phyloP scores from a whole-genome alignment of 768 basidiomycete species.

The Pleurotus pulmonarius region DNA sequence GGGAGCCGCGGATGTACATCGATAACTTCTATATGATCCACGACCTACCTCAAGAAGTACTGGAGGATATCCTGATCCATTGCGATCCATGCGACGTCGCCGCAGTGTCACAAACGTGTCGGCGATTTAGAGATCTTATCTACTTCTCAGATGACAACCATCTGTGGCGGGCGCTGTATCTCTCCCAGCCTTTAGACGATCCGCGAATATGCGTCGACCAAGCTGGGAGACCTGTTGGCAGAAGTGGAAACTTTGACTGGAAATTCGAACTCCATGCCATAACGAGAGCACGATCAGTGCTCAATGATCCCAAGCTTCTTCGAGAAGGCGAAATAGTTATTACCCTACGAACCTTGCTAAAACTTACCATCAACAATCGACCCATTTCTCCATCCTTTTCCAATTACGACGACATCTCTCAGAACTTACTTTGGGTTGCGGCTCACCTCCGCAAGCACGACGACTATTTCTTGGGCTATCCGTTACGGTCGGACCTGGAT shows the following conservation, averaged over 20 bases:
- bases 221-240: conserved; percentile 22
- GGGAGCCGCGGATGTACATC: background rate
- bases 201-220: conserved; percentile 45
- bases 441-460: conserved; percentile 30
- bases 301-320: conserved; percentile 28
- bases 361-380: conserved; percentile 39
- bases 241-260: conserved; percentile 44
- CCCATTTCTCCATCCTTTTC: conserved; percentile 24
- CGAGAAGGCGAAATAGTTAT: conserved; percentile 38
- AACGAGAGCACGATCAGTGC: conserved; percentile 49
- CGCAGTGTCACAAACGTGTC: conserved; percentile 46
- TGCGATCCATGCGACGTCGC: conserved; percentile 63
- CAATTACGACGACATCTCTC: conserved; percentile 30
- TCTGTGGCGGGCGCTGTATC: conserved; percentile 67
- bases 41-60: conserved; percentile 53
- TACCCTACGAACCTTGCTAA: conserved; percentile 47
- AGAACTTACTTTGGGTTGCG: conserved; percentile 50
- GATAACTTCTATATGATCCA: conserved; percentile 14
- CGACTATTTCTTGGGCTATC: conserved; percentile 42
- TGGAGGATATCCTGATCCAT: conserved; percentile 53
- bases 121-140: conserved; percentile 35
- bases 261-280: conserved; percentile 48
- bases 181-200: conserved; percentile 61
- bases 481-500: conserved; percentile 10
- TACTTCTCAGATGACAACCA: conserved; percentile 41